Evolutionary conservation across 73 alveolate species (phyloP).

Genomic region (Durusdinium trenchii): DNA sequence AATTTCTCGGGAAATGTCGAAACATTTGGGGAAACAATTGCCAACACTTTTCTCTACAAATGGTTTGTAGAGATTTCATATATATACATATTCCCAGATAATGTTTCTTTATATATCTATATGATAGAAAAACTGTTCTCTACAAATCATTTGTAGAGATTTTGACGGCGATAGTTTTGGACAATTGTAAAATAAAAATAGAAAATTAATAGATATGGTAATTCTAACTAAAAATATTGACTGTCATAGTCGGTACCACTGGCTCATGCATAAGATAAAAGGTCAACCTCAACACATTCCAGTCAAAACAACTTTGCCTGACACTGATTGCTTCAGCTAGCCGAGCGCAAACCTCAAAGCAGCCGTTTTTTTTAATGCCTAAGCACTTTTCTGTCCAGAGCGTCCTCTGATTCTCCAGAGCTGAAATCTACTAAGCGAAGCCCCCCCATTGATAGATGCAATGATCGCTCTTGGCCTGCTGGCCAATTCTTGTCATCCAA

Average conservation of each 20-base stretch:
- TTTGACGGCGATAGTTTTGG: neutral
- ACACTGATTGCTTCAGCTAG: neutral
- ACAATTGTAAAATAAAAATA: neutral
- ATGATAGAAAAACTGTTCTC: neutral
- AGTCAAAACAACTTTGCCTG: neutral
- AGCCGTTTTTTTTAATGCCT: neutral
- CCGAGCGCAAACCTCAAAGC: neutral
- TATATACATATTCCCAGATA: neutral
- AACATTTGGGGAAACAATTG: conserved; percentile 1
- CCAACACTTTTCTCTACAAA: neutral
- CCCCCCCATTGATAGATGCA: conserved; percentile 28
- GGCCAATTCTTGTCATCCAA: conserved; percentile 10
- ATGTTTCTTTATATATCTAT: neutral
- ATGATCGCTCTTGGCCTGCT: neutral
- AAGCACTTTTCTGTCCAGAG: neutral
- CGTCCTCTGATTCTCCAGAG: neutral
- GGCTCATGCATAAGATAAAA: too few species aligned
- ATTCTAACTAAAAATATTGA: neutral
- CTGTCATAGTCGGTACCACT: too few species aligned
- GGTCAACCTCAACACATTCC: neutral
- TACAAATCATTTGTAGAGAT: neutral
- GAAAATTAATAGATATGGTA: neutral
- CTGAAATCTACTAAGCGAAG: neutral
- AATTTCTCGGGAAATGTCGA: neutral
- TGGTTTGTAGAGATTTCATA: conserved; percentile 3